Evolutionary conservation across 192 early-diverging fungal species (phyloP).

Genomic region (Mortierella antarctica): DNA sequence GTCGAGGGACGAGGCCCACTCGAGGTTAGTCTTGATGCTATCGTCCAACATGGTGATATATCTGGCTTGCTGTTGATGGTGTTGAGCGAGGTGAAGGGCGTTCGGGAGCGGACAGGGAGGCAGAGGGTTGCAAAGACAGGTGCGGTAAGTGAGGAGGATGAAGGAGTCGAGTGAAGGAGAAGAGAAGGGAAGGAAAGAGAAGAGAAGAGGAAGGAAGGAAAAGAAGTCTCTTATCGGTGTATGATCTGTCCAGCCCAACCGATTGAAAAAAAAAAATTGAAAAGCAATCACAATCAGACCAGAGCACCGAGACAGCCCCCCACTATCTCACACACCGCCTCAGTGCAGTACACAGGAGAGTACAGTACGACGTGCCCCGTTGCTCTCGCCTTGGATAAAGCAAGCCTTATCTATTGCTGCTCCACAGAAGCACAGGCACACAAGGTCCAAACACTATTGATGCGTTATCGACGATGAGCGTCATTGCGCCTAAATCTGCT

Average conservation of each 20-base stretch:
- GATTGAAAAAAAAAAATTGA: too few relatives aligned
- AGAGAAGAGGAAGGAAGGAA: slow-evolving; percentile 1
- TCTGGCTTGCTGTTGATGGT: background rate
- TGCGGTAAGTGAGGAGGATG: background rate
- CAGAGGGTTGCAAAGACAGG: background rate
- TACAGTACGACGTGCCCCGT: too few relatives aligned
- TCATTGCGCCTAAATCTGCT: too few relatives aligned
- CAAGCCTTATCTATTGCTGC: too few relatives aligned
- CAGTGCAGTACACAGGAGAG: too few relatives aligned
- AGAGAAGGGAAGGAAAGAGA: background rate
- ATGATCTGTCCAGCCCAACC: background rate
- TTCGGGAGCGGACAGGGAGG: background rate
- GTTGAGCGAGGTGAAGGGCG: background rate
- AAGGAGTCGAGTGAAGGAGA: slow-evolving; percentile 1
- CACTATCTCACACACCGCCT: background rate
- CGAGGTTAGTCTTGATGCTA: slow-evolving; percentile 69
- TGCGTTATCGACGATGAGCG: too few relatives aligned
- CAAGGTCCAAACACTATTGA: too few relatives aligned
- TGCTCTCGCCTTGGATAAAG: too few relatives aligned
- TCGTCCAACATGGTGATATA: slow-evolving; percentile 32
- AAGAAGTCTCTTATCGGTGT: background rate
- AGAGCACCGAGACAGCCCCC: slow-evolving; percentile 5
- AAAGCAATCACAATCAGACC: too few relatives aligned
- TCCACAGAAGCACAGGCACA: too few relatives aligned
- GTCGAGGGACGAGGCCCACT: slow-evolving; percentile 79